Base-by-base conservation (phyloP, 1,284 basidiomycete species). In the Tetrapyrgos nigripes region DNA sequence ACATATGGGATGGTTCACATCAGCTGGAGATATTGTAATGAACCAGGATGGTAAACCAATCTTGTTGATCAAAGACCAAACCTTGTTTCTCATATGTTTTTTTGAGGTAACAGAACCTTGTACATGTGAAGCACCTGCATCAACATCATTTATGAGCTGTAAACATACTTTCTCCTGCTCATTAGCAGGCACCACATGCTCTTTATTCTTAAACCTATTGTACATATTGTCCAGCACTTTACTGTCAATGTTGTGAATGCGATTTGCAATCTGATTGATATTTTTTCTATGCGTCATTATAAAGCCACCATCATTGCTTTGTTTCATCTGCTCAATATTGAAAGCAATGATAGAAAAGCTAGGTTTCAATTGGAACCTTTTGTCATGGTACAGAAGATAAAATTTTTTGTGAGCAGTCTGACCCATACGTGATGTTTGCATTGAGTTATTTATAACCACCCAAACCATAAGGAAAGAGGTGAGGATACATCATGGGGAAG, bases 401-500 rank as follows among this genome's bases (percentile, higher is more conserved):
- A 64, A 56, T 31, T 59, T 44, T 51, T 68, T 71, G 48, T 71
- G 67, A 35, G 52, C 55, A 13, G 19, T 31, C 9, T 46, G 31
- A 14, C 29, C n/a, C 21, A 67, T 61, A 11, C n/a, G 21, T 23
- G 19, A 24, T 35, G 28, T 23, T 24, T 5, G 69, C 70, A 45
- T 75, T 56, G 28, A 5, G 21, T 11, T 52, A 28, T n/a, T 52
- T 26, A n/a, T 35, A 52, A 17, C 74, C 69, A 13, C 74, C 75
- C 9, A 64, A 47, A 2, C 75, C 75, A 69, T 71, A 76, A 9
- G 74, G 76, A 60, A 75, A 77, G 3, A 77, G 58, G 74, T 75
- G 75, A 9, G 75, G 73, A 60, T 73, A 74, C 65, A 72, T 69
- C 31, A 68, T 57, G 1, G 73, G 68, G 63, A 72, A 76, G n/a